A percentile compares a stretch with the other conserved stretches of the same genome.
These are phyloP conservation scores for Saksenaea vasiformis DNA, from an alignment of 371 early-diverging fungal species.

Conservation along the genomic window DNA sequence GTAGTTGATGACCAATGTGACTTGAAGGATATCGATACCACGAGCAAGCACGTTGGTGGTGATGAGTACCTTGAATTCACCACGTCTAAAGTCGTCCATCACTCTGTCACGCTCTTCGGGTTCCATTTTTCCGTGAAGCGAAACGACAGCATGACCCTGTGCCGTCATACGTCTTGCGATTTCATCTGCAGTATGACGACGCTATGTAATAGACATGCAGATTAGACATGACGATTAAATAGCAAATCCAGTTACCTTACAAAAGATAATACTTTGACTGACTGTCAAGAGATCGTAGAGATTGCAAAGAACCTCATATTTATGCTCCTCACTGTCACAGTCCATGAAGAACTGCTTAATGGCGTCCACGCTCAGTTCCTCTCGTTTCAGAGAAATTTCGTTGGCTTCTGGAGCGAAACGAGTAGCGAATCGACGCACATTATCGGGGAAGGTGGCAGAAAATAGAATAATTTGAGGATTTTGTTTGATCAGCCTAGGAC, in stretches of 20 bases:
- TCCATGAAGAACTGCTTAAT: conserved; percentile 98
- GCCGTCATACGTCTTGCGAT: conserved; percentile 75
- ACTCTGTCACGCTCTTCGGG: conserved; percentile 86
- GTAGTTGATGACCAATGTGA: conserved; percentile 97
- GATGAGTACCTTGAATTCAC: conserved; percentile 92
- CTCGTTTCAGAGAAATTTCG: conserved; percentile 80
- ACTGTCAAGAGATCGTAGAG: conserved; percentile 93
- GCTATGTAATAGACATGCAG: conserved; percentile 34
- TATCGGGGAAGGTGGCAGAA: conserved; percentile 94
- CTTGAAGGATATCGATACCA: conserved; percentile 97
- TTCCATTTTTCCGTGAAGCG: conserved; percentile 89
- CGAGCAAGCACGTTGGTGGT: conserved; percentile 97
- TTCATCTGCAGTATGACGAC: conserved; percentile 81
- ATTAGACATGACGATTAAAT: background rate
- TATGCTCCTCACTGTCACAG: conserved; percentile 77
- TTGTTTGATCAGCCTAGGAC: conserved; percentile 57
- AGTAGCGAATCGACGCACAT: conserved; percentile 78
- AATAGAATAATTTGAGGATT: conserved; percentile 88
- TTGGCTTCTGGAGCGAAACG: conserved; percentile 84
- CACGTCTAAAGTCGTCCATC: conserved; percentile 93
- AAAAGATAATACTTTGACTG: conserved; percentile 98
- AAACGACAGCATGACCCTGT: conserved; percentile 84
- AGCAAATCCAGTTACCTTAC: conserved; percentile 54
- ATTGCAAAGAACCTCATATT: conserved; percentile 79
- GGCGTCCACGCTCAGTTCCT: conserved; percentile 92